Base-by-base conservation (phyloP, 106 monocot genomes). In the Alisma plantagoaquatica region DNA sequence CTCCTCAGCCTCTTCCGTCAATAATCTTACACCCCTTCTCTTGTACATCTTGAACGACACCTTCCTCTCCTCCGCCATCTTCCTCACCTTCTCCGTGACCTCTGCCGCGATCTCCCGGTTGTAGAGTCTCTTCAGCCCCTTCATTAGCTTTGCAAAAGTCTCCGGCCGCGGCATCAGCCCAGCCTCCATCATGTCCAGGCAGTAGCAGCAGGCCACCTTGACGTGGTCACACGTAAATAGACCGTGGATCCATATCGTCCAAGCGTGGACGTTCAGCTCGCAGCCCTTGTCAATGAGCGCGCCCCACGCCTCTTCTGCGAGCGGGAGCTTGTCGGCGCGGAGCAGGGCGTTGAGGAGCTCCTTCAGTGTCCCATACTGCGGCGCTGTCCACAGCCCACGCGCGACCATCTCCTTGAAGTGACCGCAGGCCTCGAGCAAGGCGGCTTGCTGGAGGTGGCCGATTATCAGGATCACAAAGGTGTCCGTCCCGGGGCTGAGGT, bases 161-260 rank as follows among this genome's bases (percentile, higher is more conserved):
- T 99, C 90, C 0, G 90, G 72, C 69, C 91, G 85, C 9, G 98
- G 85, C 98, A 99, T 82, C 12, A 86, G 28, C n/a, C 86, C 79
- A 2, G 65, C 53, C 2, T 99, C 90, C 57, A 99, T 63, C 90
- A 99, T 99, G 14, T 99, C 90, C 42, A 90, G 31, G 65, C 90
- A 90, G 46, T 99, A 76, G 50, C 27, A 21, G 58, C 90, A 99
- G 0, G 90, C 90, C 54, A 78, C 90, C 70, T 86, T 91, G 15
- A 99, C 73, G 60, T 86, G 71, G 54, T 73, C 70, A 11, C 73
- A 63, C 15, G 77, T 54, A 54, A 86, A 86, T 62, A 99, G 50
- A 10, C 85, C 98, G 59, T 99, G 98, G 16, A 91, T 82, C 98
- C 82, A 99, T 41, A 99, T 90, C 1, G 98, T 99, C 90, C 90